Evolutionary conservation across 352 stramenopile species (phyloP).

Genomic region (Plasmopara muralis): DNA sequence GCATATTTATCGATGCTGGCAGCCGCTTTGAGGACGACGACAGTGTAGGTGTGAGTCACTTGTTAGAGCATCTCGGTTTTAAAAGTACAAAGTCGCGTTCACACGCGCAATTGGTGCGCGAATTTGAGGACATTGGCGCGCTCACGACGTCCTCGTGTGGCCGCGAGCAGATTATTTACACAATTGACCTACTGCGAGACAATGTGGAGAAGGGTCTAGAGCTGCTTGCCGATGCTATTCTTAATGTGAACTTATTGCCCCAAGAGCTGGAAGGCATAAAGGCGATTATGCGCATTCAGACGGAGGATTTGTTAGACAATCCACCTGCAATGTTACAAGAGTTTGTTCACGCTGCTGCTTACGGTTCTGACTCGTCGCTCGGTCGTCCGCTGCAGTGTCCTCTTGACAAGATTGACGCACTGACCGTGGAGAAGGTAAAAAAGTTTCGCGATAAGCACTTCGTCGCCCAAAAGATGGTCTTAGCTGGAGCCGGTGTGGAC

Average conservation of each 20-base stretch:
- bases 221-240: constrained; percentile 86
- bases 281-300: constrained; percentile 91
- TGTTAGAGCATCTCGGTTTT: constrained; percentile 94
- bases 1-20: constrained; percentile 90
- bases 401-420: constrained; percentile 66
- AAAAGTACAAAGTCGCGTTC: constrained; percentile 87
- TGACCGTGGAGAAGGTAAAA: constrained; percentile 68
- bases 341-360: constrained; percentile 85
- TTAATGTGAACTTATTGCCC: constrained; percentile 64
- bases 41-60: constrained; percentile 87
- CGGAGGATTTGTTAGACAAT: constrained; percentile 89
- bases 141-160: constrained; percentile 87
- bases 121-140: constrained; percentile 91
- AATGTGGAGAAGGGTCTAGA: constrained; percentile 88
- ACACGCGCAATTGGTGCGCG: constrained; percentile 79
- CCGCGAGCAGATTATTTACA: constrained; percentile 96
- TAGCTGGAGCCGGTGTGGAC: constrained; percentile 91
- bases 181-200: constrained; percentile 93
- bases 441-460: constrained; percentile 74
- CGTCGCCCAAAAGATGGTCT: constrained; percentile 86
- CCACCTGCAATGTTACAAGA: constrained; percentile 75
- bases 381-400: constrained; percentile 77
- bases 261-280: constrained; percentile 92
- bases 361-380: constrained; percentile 59
- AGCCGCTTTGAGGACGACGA: constrained; percentile 76